Conservation (phyloP, 169 alveolate genomes). For the Babesia divergens region DNA sequence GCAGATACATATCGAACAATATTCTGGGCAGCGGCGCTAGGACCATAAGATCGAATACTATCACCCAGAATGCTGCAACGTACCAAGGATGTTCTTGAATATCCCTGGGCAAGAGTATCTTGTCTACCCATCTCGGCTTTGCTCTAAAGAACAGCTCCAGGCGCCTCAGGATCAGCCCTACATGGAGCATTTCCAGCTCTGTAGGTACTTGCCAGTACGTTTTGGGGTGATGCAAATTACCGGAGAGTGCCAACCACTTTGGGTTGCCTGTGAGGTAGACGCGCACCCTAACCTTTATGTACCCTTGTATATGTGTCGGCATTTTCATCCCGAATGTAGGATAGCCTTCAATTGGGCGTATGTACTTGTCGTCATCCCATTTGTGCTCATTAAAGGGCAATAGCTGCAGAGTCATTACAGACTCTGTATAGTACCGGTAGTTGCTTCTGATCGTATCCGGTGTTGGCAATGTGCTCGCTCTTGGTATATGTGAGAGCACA, state of each 20-base stretch:
- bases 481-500: neutral
- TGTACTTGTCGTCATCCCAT: conserved; percentile 64
- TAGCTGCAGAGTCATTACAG: conserved; percentile 25
- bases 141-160: neutral
- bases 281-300: conserved; percentile 57
- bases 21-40: conserved; percentile 13
- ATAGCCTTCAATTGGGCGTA: conserved; percentile 71
- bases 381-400: conserved; percentile 65
- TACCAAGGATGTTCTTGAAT: conserved; percentile 22
- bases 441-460: neutral
- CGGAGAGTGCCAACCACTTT: conserved; percentile 46
- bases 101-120: conserved; percentile 26
- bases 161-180: conserved; percentile 16
- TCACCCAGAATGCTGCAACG: conserved; percentile 31
- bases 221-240: conserved; percentile 58
- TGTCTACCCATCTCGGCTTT: conserved; percentile 50
- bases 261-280: conserved; percentile 58
- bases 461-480: neutral
- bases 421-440: conserved; percentile 9
- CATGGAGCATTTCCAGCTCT: conserved; percentile 69
- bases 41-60: conserved; percentile 36
- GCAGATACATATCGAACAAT: conserved; percentile 13
- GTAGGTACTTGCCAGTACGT: conserved; percentile 63
- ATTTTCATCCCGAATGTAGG: conserved; percentile 73
- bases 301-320: conserved; percentile 71